Conservation (phyloP, 1,139 yeast species). For the Sugiyamaella novakii region DNA sequence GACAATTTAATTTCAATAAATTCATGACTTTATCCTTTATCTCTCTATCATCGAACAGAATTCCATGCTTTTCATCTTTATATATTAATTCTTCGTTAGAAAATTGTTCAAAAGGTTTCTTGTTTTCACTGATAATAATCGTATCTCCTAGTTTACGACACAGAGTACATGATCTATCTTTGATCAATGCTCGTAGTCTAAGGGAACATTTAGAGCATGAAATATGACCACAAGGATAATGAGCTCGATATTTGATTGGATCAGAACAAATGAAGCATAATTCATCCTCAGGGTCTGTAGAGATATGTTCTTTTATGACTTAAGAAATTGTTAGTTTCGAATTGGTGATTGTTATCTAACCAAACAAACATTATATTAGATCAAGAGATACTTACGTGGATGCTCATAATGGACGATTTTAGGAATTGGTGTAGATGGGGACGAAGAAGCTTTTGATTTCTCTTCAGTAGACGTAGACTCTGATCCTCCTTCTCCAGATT, state of each 20-base stretch:
- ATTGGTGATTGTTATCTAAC: not conserved
- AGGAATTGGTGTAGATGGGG: not conserved
- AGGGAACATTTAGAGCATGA: conserved; percentile 84
- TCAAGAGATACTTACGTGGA: conserved; percentile 15
- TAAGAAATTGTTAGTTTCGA: not conserved
- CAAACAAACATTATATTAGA: too few relatives aligned
- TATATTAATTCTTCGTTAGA: conserved; percentile 39
- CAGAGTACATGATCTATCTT: conserved; percentile 72
- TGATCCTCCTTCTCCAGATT: not conserved
- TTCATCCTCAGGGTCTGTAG: conserved; percentile 36
- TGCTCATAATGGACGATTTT: conserved; percentile 14
- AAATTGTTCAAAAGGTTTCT: conserved; percentile 48
- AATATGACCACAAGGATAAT: conserved; percentile 81
- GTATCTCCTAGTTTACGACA: conserved; percentile 55
- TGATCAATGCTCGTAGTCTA: conserved; percentile 79
- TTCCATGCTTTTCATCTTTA: conserved; percentile 38
- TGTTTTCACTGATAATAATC: conserved; percentile 61
- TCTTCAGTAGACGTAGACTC: not conserved
- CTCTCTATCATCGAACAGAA: conserved; percentile 38
- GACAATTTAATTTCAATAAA: conserved; percentile 62
- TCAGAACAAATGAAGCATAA: conserved; percentile 87
- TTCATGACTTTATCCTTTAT: conserved; percentile 49
- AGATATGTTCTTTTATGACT: conserved; percentile 21
- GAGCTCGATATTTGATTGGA: conserved; percentile 59
- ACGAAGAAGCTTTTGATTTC: not conserved